phyloP scores from a whole-genome alignment of 176 grass and related monocot genomes.

The Elaeis guineensis region DNA sequence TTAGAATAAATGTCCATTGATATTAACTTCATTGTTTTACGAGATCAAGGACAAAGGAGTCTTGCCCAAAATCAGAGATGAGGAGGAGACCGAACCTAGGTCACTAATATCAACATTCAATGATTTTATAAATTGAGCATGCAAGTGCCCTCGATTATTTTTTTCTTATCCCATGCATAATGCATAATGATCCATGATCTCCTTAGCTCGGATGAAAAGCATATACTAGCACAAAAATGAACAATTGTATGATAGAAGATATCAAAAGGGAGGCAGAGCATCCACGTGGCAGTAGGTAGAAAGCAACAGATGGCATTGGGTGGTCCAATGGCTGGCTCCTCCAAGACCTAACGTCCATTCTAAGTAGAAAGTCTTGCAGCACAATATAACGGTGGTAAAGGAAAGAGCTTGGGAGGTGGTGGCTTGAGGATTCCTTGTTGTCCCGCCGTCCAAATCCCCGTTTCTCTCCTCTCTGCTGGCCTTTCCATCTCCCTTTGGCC shows the following conservation, averaged over 20 bases:
- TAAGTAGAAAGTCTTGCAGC: slow-evolving; percentile 37
- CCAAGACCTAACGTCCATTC: slow-evolving; percentile 24
- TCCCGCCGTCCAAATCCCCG: slow-evolving; percentile 40
- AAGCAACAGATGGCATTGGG: background rate
- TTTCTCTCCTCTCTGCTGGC: background rate
- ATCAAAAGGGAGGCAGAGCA: too few relatives aligned
- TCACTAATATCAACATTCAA: too few relatives aligned
- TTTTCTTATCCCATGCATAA: too few relatives aligned
- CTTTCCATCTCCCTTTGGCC: slow-evolving; percentile 2
- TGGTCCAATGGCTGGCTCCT: background rate
- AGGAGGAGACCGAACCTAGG: too few relatives aligned
- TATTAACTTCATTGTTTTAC: too few relatives aligned
- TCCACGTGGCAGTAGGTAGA: background rate
- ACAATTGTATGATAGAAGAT: slow-evolving; percentile 4
- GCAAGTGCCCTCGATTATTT: too few relatives aligned
- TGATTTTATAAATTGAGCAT: too few relatives aligned
- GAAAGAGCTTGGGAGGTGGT: slow-evolving; percentile 6
- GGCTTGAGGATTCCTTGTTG: slow-evolving; percentile 3
- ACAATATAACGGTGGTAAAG: slow-evolving; percentile 46
- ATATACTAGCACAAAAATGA: background rate
- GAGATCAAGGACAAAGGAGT: too few relatives aligned
- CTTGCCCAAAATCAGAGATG: too few relatives aligned
- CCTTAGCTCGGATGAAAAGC: background rate
- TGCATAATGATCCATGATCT: too few relatives aligned
- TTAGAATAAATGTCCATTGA: too few relatives aligned